Evolutionary conservation across 2,329 filamentous ascomycete species (phyloP), one percentile per base, ranked within the genome.

Genomic region (Ramularia endophylla): DNA sequence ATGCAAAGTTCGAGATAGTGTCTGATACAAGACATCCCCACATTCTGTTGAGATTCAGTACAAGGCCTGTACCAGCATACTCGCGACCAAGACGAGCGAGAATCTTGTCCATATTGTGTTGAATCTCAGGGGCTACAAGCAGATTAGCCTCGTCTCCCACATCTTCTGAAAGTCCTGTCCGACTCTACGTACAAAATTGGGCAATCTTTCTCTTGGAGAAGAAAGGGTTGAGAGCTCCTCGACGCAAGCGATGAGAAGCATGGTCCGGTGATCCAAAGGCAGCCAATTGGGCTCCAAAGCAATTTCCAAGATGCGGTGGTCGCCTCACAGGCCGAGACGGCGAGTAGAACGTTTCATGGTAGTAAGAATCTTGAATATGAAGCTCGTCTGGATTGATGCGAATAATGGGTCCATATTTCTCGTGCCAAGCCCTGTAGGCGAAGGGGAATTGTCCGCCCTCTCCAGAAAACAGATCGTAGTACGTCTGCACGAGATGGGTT

Each of bases 401-500:
- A 2, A 46, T 7, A 13, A 46, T 38, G 1, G 43, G 35, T 2
- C 46, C 42, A 22, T 41, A 48, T 28, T 25, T 11, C 19, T 28
- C 25, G 28, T 48, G 46, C 18, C 33, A 33, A 5, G 17, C 25
- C n/a, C 40, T 35, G 31, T 48, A 39, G 13, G 42, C 19, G 36
- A 44, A 52, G 4, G 40, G 34, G 31, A 46, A 49, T 27, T 46
- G 43, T 15, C 48, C 48, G 3, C 36, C 36, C 5, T 15, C 25
- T 3, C 35, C 15, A 5, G 29, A 19, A 8, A 37, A 30, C 2
- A 48, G 30, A 18, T 51, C 48, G 30, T 51, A 46, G 40, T 48
- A 51, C 13, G 41, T 31, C 38, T 48, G 43, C 13, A 41, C 40
- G 34, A 47, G 44, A 19, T 35, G 37, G 9, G 63, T 63, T 19